These are phyloP conservation scores for Millerago galiae DNA, from an alignment of 805 yeast species.

Conservation along the genomic window DNA sequence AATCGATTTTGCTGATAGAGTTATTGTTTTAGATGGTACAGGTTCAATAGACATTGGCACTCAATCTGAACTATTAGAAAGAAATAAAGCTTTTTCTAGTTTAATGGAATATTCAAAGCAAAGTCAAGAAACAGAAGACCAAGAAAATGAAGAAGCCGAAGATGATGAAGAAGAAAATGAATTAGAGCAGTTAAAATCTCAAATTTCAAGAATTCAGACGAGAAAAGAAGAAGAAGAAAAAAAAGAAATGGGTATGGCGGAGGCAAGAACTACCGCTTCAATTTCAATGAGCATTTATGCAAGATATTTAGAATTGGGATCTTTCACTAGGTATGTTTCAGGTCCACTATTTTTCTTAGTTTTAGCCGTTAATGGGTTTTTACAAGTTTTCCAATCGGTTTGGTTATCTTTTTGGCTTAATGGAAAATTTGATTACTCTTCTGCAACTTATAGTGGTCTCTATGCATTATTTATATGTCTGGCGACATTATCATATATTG, in stretches of 20 bases:
- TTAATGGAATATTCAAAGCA: slow-evolving; percentile 43
- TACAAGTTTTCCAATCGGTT: slow-evolving; percentile 51
- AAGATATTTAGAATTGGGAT: slow-evolving; percentile 39
- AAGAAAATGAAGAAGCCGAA: slow-evolving; percentile 14
- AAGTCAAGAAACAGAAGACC: slow-evolving; percentile 24
- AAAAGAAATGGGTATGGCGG: slow-evolving; percentile 4
- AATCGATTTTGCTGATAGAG: slow-evolving; percentile 60
- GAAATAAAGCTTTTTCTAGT: slow-evolving; percentile 41
- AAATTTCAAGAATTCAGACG: slow-evolving; percentile 18
- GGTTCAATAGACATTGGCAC: slow-evolving; percentile 64
- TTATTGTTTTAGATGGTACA: slow-evolving; percentile 57
- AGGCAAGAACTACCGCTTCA: slow-evolving; percentile 15
- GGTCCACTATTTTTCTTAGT: slow-evolving; percentile 24
- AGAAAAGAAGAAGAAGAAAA: slow-evolving; percentile 10
- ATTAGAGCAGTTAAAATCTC: slow-evolving; percentile 17
- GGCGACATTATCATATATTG: slow-evolving; percentile 40
- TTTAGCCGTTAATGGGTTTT: slow-evolving; percentile 36
- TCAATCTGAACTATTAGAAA: slow-evolving; percentile 40
- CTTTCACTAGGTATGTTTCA: slow-evolving; percentile 26
- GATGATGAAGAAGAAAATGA: slow-evolving; percentile 23
- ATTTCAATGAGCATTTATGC: slow-evolving; percentile 30
- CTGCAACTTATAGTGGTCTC: slow-evolving; percentile 60
- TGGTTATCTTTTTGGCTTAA: slow-evolving; percentile 79
- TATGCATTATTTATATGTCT: slow-evolving; percentile 49
- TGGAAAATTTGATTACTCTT: slow-evolving; percentile 37